Evolutionary conservation across 306 rosid genomes (phyloP), one percentile per base, ranked within the genome.

Genomic region (Rubus idaeus): DNA sequence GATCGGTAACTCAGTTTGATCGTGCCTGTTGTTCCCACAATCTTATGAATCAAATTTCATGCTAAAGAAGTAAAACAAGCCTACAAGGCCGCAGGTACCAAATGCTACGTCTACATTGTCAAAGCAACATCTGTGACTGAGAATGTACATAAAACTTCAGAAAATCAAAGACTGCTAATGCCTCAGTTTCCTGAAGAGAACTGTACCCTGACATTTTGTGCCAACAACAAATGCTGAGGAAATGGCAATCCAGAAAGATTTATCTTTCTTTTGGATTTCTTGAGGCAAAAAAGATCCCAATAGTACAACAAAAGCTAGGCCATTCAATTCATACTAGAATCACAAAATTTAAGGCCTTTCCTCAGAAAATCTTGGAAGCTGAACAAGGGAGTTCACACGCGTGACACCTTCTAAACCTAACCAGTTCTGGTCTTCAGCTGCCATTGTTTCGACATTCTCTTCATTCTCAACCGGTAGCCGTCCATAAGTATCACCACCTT

Each of bases 351-450:
- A 83, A 58, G 88, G 88, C 84, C 90, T 82, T 80, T 86, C 96
- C 72, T 83, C 91, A 6, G 97, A 92, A 84, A 96, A 96, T 87
- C 99, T 87, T 67, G 99, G 99, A 47, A 96, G 99, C 72, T 92
- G 98, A 75, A 96, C 98, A 13, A 96, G 87, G 37, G 99, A 96
- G 90, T 96, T 96, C 72, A 96, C 99, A 9, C 97, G 90, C 2
- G 99, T 96, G 62, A 96, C 99, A 3, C 99, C 99, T 83, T 92
- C 98, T 88, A 96, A 88, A 66, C 99, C 99, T 18, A 76, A 92
- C 99, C 98, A 96, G 83, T 89, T 89, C 78, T 96, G 97, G 82
- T 92, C 98, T 74, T 95, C 97, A n/a, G 86, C 69, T 7, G 83
- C 69, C 56, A 83, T 58, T n/a, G 87, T 76, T 78, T 74, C 93